Evolutionary conservation across 257 asterid genomes (phyloP), one percentile per base, ranked within the genome.

Genomic region (Nicotiana knightiana): DNA sequence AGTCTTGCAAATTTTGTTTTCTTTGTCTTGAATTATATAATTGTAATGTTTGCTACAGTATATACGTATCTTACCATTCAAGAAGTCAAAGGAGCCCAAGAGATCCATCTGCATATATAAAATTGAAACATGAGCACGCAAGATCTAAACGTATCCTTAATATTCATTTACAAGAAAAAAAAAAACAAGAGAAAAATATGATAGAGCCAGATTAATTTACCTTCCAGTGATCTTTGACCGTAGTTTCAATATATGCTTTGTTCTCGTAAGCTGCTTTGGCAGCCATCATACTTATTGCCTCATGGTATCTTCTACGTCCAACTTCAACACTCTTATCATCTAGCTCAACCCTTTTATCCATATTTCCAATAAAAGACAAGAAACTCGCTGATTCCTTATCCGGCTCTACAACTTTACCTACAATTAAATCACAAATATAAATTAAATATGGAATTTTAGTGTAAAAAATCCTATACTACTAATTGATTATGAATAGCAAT

Each of bases 181-280:
- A 10, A 51, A 11, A 32, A 30, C 11, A 76, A 17, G 16, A 53
- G 17, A 55, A 18, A 53, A 63, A 26, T 6, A n/a, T 70, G 39
- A 1, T 5, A 63, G 57, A 63, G 57, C 1, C 4, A 54, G 46
- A 17, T 4, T 8, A 54, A 33, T 21, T 4, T 10, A 91, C 97
- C 96, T 91, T 88, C 96, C 97, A 93, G 67, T 70, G 86, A 15
- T 87, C 82, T 64, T 93, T 83, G 70, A 93, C 92, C 0, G 73
- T 82, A 43, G 43, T 33, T 83, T 80, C 76, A 85, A 89, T 85
- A 83, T 82, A 86, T 39, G 84, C 88, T 7, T 81, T 61, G 84
- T 93, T 93, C 83, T 93, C 97, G 33, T 91, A 93, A 58, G 96
- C 90, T 79, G 90, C 13, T 86, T 93, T 91, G 5, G 96, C 91